These are phyloP conservation scores for Salvia sclarea DNA, from an alignment of 305 asterid genomes.

Conservation along the genomic window DNA sequence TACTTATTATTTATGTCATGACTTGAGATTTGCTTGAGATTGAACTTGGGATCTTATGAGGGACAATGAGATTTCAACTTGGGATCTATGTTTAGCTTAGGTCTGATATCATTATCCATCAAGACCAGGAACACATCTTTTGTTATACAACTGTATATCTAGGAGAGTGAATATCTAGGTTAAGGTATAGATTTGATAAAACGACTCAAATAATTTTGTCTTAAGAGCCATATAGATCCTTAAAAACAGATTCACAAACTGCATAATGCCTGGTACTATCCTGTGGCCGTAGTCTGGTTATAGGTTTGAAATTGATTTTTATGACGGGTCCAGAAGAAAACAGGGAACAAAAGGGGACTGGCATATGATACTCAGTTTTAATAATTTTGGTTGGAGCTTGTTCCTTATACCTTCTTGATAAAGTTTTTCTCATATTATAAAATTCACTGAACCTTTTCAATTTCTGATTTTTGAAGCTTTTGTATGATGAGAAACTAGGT, in stretches of 20 bases:
- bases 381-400: not conserved
- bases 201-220: not conserved
- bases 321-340: not conserved
- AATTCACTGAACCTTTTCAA: not conserved
- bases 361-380: not conserved
- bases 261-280: too few relatives aligned
- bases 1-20: too few relatives aligned
- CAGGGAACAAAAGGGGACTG: not conserved
- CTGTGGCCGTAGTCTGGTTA: too few relatives aligned
- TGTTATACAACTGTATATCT: not conserved
- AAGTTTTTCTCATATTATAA: not conserved
- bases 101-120: too few relatives aligned
- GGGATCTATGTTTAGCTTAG: too few relatives aligned
- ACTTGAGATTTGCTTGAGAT: too few relatives aligned
- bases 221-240: not conserved
- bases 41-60: too few relatives aligned
- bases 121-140: not conserved
- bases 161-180: too few relatives aligned
- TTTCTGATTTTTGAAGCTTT: slow-evolving; percentile 13
- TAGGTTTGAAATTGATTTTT: slow-evolving; percentile 21
- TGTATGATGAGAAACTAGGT: slow-evolving; percentile 23
- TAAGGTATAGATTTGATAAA: not conserved
- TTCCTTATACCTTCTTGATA: not conserved
- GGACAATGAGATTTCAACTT: too few relatives aligned
- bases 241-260: not conserved